Evolutionary conservation across 345 rosid genomes (phyloP).

Genomic region (Tarenaya hassleriana): DNA sequence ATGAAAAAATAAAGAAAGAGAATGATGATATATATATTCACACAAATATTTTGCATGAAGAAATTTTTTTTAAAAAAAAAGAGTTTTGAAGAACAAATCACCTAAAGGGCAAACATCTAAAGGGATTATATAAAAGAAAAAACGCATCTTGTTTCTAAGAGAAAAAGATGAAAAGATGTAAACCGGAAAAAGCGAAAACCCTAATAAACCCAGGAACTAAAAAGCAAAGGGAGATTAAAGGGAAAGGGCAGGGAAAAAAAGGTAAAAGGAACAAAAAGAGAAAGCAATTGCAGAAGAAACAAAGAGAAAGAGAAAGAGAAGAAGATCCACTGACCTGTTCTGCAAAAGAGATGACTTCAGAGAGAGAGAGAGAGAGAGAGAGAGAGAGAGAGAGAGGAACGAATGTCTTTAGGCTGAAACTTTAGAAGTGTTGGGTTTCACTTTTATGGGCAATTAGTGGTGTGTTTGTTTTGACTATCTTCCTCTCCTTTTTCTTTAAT

Average conservation of each 20-base stretch:
- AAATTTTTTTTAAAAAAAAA: constrained; percentile 12
- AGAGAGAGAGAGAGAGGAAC: constrained; percentile 15
- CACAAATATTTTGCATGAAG: neutral
- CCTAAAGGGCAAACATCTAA: constrained; percentile 22
- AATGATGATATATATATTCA: neutral
- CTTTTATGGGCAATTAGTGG: constrained; percentile 32
- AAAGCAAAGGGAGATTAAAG: constrained; percentile 12
- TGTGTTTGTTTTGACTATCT: constrained; percentile 32
- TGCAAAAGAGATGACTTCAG: constrained; percentile 25
- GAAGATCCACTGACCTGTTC: constrained; percentile 32
- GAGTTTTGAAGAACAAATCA: constrained; percentile 21
- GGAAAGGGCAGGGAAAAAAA: neutral
- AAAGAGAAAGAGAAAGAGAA: constrained; percentile 27
- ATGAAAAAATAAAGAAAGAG: constrained; percentile 11
- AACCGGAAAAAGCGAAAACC: constrained; percentile 14
- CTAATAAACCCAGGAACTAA: constrained; percentile 23
- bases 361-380: constrained; percentile 20
- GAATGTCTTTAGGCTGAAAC: constrained; percentile 20
- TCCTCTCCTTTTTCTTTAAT: neutral
- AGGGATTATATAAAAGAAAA: constrained; percentile 3
- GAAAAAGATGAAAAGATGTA: constrained; percentile 27
- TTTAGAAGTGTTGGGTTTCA: constrained; percentile 24
- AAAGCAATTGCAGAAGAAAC: constrained; percentile 33
- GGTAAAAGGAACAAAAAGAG: neutral
- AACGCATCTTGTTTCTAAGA: constrained; percentile 19